Conservation (phyloP, 108 stramenopile species). For the Skeletonema grethae region DNA sequence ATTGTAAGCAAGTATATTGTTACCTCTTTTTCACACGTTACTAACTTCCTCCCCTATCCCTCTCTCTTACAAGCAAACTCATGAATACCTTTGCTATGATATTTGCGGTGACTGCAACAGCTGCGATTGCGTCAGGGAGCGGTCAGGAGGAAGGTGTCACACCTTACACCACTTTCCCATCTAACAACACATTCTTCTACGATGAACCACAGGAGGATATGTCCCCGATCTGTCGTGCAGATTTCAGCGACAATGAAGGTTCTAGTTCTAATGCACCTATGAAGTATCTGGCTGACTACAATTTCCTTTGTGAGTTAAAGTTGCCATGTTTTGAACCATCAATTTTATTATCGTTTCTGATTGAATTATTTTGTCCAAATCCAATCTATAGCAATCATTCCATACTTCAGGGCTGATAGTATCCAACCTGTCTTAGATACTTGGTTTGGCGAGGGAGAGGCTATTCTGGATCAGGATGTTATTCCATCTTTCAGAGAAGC, state of each 20-base stretch:
- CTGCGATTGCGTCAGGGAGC: background rate
- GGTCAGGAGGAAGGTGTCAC: background rate
- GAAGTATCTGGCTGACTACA: slow-evolving; percentile 12
- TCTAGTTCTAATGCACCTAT: background rate
- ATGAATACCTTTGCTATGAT: background rate
- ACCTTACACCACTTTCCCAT: background rate
- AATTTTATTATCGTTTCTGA: background rate
- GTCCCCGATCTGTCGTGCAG: background rate
- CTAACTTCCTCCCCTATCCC: background rate
- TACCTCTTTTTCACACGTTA: background rate
- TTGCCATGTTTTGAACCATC: background rate
- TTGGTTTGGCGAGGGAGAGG: slow-evolving; percentile 11
- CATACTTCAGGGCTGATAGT: slow-evolving; percentile 10
- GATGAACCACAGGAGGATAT: background rate
- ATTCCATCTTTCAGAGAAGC: background rate
- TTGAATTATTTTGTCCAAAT: background rate
- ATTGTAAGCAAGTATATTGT: no score
- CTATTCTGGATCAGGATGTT: slow-evolving; percentile 7
- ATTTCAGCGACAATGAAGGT: background rate
- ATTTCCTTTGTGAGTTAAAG: background rate
- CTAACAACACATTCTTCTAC: background rate
- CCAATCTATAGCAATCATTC: slow-evolving; percentile 6
- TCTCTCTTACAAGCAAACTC: background rate
- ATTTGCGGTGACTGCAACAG: background rate
- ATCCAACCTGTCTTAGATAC: slow-evolving; percentile 11